These are phyloP conservation scores for Cucurbita maxima DNA, from an alignment of 306 rosid genomes.

Conservation along the genomic window DNA sequence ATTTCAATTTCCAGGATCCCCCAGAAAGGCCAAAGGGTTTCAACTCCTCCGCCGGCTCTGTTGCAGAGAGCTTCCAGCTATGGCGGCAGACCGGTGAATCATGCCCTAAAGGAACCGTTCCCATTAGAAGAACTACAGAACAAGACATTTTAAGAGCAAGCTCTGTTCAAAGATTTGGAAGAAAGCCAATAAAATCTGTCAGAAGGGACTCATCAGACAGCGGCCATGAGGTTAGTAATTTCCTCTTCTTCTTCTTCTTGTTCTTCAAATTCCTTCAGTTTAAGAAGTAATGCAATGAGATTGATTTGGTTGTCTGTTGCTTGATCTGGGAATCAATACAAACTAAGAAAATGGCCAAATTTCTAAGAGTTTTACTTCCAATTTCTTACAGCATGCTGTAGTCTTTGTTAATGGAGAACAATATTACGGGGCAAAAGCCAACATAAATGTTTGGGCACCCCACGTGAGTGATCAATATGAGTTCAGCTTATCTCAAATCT, in stretches of 20 bases:
- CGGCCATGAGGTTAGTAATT: conserved; percentile 77
- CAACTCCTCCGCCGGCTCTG: conserved; percentile 20
- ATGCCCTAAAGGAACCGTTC: conserved; percentile 85
- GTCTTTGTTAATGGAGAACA: conserved; percentile 87
- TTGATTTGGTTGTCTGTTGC: background rate
- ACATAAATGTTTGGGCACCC: conserved; percentile 85
- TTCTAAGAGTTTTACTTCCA: background rate
- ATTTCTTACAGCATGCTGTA: conserved; percentile 72
- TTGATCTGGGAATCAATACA: conserved; percentile 1
- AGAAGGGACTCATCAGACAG: conserved; percentile 68
- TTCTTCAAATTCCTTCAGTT: background rate
- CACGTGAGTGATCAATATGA: conserved; percentile 59
- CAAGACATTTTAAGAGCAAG: conserved; percentile 69
- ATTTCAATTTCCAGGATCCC: conserved; percentile 49
- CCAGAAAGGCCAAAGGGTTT: conserved; percentile 70
- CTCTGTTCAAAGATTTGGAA: conserved; percentile 55
- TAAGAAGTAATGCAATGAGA: background rate
- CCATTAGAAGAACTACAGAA: conserved; percentile 68
- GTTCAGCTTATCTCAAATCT: conserved; percentile 89
- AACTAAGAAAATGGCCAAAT: background rate
- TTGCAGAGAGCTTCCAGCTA: conserved; percentile 38
- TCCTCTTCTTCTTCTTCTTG: background rate
- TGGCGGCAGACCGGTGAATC: conserved; percentile 69
- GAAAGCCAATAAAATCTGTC: conserved; percentile 48
- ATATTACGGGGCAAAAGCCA: conserved; percentile 93